phyloP scores from a whole-genome alignment of 306 rosid genomes.

The Vigna unguiculata region DNA sequence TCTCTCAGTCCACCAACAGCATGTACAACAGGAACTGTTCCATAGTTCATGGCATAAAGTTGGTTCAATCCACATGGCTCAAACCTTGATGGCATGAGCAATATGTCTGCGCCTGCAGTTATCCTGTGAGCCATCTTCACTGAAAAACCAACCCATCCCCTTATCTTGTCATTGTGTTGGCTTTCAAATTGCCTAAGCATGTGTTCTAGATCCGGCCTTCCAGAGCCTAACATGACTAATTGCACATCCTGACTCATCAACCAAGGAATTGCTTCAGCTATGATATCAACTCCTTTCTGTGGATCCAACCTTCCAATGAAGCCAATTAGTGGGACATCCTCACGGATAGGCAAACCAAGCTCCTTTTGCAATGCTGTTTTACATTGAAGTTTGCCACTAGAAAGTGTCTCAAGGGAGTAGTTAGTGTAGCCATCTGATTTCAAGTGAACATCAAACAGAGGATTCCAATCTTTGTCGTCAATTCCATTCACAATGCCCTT shows the following conservation, averaged over 20 bases:
- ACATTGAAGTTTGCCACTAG: slow-evolving; percentile 72
- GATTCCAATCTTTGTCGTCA: slow-evolving; percentile 78
- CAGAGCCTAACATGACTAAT: slow-evolving; percentile 88
- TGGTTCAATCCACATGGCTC: slow-evolving; percentile 95
- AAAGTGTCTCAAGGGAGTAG: slow-evolving; percentile 72
- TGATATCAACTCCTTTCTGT: slow-evolving; percentile 94
- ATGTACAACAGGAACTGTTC: slow-evolving; percentile 87
- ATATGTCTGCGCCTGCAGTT: slow-evolving; percentile 78
- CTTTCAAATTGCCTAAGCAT: slow-evolving; percentile 66
- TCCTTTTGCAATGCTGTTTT: slow-evolving; percentile 87
- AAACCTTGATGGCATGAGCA: slow-evolving; percentile 90
- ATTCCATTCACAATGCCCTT: slow-evolving; percentile 84
- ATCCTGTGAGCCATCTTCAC: slow-evolving; percentile 79
- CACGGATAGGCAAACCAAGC: slow-evolving; percentile 76
- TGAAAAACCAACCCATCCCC: slow-evolving; percentile 91
- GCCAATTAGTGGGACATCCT: slow-evolving; percentile 65
- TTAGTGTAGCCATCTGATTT: slow-evolving; percentile 77
- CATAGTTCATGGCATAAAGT: slow-evolving; percentile 86
- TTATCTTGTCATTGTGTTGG: slow-evolving; percentile 58
- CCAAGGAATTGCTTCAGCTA: slow-evolving; percentile 92
- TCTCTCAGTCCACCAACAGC: slow-evolving; percentile 86
- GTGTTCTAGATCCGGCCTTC: slow-evolving; percentile 82
- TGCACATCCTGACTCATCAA: slow-evolving; percentile 85
- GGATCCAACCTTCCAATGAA: slow-evolving; percentile 86
- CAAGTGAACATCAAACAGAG: slow-evolving; percentile 63